Evolutionary conservation across 352 stramenopile species (phyloP).

Genomic region (Globisporangium barbulae): DNA sequence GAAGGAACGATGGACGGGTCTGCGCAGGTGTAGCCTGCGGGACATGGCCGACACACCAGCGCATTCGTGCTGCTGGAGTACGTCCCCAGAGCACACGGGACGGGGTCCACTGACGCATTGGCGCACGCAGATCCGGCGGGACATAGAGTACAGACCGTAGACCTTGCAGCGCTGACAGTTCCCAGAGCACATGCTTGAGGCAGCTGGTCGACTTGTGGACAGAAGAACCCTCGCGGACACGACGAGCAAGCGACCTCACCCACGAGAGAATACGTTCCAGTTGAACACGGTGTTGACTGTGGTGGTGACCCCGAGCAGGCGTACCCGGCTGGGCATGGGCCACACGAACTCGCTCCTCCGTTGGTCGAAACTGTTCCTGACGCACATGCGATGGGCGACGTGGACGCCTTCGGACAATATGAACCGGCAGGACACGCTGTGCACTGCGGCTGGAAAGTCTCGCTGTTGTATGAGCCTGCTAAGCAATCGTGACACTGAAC

Average conservation of each 20-base stretch:
- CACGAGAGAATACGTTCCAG: conserved; percentile 15
- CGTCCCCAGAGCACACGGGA: neutral
- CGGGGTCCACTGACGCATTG: neutral
- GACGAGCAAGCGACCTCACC: conserved; percentile 24
- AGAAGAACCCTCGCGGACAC: conserved; percentile 35
- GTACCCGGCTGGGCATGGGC: conserved; percentile 50
- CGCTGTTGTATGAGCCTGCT: conserved; percentile 35
- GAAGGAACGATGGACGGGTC: conserved; percentile 30
- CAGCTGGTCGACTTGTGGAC: conserved; percentile 11
- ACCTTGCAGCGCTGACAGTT: conserved; percentile 18
- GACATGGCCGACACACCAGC: conserved; percentile 33
- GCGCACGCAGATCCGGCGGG: conserved; percentile 51
- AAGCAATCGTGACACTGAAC: conserved; percentile 43
- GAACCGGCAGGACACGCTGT: conserved; percentile 41
- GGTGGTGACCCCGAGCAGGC: conserved; percentile 18
- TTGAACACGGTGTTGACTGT: conserved; percentile 15
- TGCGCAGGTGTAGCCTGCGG: conserved; percentile 50
- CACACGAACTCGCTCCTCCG: conserved; percentile 26
- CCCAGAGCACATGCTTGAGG: conserved; percentile 17
- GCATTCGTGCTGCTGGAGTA: conserved; percentile 12
- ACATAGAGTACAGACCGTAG: conserved; percentile 31
- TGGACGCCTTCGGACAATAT: conserved; percentile 37
- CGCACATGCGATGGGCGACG: conserved; percentile 27
- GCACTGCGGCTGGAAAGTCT: conserved; percentile 28
- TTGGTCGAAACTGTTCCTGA: conserved; percentile 32